phyloP scores from a whole-genome alignment of 75 land plant genomes.

The Pinus albicaulis region DNA sequence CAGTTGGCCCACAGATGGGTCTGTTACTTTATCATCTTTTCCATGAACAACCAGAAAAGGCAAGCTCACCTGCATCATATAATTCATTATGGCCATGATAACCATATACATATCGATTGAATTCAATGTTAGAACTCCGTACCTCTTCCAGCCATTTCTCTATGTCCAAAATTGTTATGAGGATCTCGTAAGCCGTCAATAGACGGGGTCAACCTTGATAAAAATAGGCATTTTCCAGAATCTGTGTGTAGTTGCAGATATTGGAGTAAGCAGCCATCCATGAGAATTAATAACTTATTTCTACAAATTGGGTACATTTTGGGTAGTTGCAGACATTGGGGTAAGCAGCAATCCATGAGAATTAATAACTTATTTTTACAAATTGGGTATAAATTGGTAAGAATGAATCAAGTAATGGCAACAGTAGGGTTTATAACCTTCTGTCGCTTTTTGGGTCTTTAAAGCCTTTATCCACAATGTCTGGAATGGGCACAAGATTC shows the following conservation, averaged over 20 bases:
- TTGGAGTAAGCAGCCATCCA: too few relatives aligned
- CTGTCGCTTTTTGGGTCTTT: too few relatives aligned
- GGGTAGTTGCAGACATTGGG: too few relatives aligned
- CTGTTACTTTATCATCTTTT: slow-evolving; percentile 13
- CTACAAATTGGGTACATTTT: too few relatives aligned
- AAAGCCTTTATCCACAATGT: too few relatives aligned
- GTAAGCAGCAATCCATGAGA: too few relatives aligned
- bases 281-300: too few relatives aligned
- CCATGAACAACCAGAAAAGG: slow-evolving; percentile 50
- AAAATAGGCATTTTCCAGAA: slow-evolving; percentile 56
- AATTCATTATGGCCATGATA: background rate
- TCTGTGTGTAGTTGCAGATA: slow-evolving; percentile 21
- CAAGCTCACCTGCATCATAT: slow-evolving; percentile 32
- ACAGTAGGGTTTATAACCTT: background rate
- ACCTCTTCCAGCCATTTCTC: slow-evolving; percentile 68
- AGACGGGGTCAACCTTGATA: slow-evolving; percentile 73
- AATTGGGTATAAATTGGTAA: background rate
- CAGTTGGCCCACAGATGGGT: background rate
- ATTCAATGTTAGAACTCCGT: background rate
- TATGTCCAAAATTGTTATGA: slow-evolving; percentile 51
- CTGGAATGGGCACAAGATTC: too few relatives aligned
- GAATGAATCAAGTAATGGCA: too few relatives aligned
- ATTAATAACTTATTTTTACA: too few relatives aligned
- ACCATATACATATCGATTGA: too few relatives aligned
- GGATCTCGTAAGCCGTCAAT: slow-evolving; percentile 74